phyloP scores from a whole-genome alignment of 2,329 filamentous ascomycete genomes.

The Bimuria novae-zelandiae region DNA sequence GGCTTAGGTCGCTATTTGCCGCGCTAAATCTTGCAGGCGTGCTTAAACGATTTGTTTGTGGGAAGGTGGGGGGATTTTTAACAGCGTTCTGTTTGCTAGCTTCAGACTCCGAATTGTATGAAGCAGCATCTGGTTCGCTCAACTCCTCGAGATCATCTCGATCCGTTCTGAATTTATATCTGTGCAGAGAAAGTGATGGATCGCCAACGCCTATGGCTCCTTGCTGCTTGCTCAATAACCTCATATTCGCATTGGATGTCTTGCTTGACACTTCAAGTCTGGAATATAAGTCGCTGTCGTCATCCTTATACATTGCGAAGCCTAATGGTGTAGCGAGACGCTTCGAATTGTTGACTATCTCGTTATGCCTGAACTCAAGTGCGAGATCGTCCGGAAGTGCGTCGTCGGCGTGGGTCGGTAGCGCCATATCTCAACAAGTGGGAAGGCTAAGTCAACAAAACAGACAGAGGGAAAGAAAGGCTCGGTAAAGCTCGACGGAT shows the following conservation, averaged over 20 bases:
- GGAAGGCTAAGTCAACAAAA: no score
- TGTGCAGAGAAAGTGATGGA: neutral
- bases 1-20: neutral
- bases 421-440: neutral
- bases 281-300: neutral
- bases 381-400: no score
- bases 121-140: neutral
- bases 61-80: neutral
- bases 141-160: neutral
- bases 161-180: neutral
- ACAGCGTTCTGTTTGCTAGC: neutral
- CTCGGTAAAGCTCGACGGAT: no score
- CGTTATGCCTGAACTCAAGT: neutral
- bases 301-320: neutral
- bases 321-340: neutral
- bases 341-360: neutral
- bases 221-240: neutral
- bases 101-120: neutral
- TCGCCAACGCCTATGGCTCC: neutral
- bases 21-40: neutral
- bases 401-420: no score
- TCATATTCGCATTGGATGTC: neutral
- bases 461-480: no score
- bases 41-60: neutral
- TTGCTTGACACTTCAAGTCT: neutral